Evolutionary conservation across 2,329 filamentous ascomycete genomes (phyloP), one percentile per base, ranked within the genome.

Genomic region (Apiospora aurea): DNA sequence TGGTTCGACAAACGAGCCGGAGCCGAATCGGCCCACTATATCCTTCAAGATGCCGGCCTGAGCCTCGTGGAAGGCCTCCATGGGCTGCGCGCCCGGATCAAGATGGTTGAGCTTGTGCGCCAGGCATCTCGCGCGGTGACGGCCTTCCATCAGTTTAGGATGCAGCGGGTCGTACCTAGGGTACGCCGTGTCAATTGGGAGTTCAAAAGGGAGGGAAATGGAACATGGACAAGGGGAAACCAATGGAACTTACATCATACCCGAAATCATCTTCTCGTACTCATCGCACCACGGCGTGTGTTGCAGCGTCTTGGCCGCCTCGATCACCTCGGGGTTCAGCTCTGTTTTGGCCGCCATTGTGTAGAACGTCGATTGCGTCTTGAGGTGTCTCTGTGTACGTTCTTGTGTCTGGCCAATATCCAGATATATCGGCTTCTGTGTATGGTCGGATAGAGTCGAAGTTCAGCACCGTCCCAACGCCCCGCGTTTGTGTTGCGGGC

Each of bases 251-350:
- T 78, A 89, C 88, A 90, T 82, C 82, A 91, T 88, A 41, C 89
- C 89, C 0, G 88, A 91, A 67, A 91, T 88, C 88, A 91, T 91
- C 76, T 87, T 88, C 76, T 91, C 88, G 70, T 90, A 91, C 73
- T 90, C 86, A 10, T 90, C 89, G 72, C 87, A 87, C 83, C 86
- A 88, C 0, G 88, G 88, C 1, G 87, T 82, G 73, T 89, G 84
- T 13, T 84, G 80, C 14, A 89, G 79, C 46, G 82, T 82, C 74
- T 82, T 86, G 21, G 88, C 87, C 38, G 82, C 79, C 67, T 81
- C 83, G 49, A 89, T 82, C 64, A 82, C 80, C 41, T 80, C 79
- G 0, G 77, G 72, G 71, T 87, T 82, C 72, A 87, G 87, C 44
- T 82, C 75, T 41, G 57, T 41, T 67, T 76, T 80, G 41, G 79